A percentile compares a stretch with the other conserved stretches of the same genome.
Evolutionary conservation across 176 grass and related monocot species (phyloP).

Genomic region (Oryza rufipogon): DNA sequence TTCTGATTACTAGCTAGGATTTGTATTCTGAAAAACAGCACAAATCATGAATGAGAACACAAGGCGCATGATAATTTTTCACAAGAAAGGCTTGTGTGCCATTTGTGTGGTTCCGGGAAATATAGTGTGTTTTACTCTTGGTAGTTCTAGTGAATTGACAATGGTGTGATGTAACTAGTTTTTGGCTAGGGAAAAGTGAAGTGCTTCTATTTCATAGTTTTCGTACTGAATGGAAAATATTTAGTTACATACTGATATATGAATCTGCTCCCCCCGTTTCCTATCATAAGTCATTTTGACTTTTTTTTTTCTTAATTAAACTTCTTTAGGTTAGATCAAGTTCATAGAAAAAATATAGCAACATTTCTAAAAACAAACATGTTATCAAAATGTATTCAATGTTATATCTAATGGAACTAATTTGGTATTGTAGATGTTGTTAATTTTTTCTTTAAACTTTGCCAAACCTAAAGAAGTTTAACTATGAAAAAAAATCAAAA

Average conservation of each 20-base stretch:
- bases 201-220: background rate
- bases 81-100: background rate
- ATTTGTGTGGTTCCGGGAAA: background rate
- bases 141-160: background rate
- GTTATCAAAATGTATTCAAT: too few relatives aligned
- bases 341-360: too few relatives aligned
- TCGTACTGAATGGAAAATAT: too few relatives aligned
- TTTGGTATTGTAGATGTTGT: too few relatives aligned
- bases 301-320: too few relatives aligned
- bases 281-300: too few relatives aligned
- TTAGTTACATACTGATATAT: background rate
- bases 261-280: background rate
- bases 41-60: background rate
- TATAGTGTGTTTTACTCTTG: background rate
- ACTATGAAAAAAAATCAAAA: too few relatives aligned
- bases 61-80: background rate
- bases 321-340: too few relatives aligned
- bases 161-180: background rate
- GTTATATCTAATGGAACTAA: too few relatives aligned
- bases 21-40: background rate
- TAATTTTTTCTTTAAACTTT: too few relatives aligned
- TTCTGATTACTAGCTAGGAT: background rate
- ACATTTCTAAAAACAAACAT: too few relatives aligned
- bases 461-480: too few relatives aligned
- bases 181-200: background rate